Conservation (phyloP, 2,329 filamentous ascomycete genomes). For the Aspergillus latus region DNA sequence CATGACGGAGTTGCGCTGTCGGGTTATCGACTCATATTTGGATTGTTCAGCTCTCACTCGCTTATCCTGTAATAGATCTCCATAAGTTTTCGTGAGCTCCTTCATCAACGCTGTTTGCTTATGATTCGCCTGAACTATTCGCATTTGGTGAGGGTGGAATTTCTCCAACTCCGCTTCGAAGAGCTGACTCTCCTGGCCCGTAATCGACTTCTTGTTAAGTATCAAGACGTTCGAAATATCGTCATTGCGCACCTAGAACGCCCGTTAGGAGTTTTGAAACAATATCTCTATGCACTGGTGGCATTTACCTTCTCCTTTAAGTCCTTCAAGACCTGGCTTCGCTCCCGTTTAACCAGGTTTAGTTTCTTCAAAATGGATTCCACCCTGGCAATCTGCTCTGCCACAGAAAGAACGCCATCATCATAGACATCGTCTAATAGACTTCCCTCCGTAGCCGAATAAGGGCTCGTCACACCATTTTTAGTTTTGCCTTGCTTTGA, state of each 20-base stretch:
- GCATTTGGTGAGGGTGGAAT: conserved; percentile 87
- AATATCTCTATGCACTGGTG: not conserved
- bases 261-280: conserved; percentile 1
- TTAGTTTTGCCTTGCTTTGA: conserved; percentile 57
- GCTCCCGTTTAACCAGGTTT: conserved; percentile 86
- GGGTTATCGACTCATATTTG: conserved; percentile 86
- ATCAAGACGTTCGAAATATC: conserved; percentile 98
- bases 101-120: conserved; percentile 95
- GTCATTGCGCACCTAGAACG: conserved; percentile 77
- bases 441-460: conserved; percentile 65
- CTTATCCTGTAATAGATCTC: conserved; percentile 86
- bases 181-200: conserved; percentile 85
- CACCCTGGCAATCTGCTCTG: conserved; percentile 84
- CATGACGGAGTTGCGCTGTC: conserved; percentile 77
- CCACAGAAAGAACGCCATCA: conserved; percentile 74
- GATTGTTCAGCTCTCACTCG: conserved; percentile 89
- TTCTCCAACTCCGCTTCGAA: conserved; percentile 98
- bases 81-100: conserved; percentile 84
- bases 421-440: conserved; percentile 90
- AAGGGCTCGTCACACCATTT: conserved; percentile 62
- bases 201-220: conserved; percentile 93
- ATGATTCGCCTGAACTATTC: conserved; percentile 88
- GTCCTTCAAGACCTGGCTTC: conserved; percentile 90
- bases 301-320: conserved; percentile 85
- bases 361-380: conserved; percentile 90